Evolutionary conservation across 2,329 filamentous ascomycete genomes (phyloP), one percentile per base, ranked within the genome.

Genomic region (Graphium sp.): DNA sequence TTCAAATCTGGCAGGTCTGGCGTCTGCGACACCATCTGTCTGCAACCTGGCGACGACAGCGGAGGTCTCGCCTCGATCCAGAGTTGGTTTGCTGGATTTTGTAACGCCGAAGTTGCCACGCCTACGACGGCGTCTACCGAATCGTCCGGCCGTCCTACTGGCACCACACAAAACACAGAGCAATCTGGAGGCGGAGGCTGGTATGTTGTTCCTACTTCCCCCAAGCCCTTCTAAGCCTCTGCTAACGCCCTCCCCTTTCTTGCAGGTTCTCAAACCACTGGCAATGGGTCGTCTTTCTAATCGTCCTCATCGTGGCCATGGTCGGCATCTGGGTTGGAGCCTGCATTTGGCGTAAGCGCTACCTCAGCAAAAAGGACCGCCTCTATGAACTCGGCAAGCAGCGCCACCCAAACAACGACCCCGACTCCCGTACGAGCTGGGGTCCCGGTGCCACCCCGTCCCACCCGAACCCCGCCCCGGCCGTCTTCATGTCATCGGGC

Each of bases 211-310:
- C 22, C 29, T 42, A 37, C 40, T 20, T 5, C 8, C 4, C 10
- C 12, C 6, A 19, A 24, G 14, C 26, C 31, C 18, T 28, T 16
- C 24, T 24, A 26, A n/a, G 12, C 12, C 24, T 21, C 11, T 12
- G 24, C 21, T 24, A 18, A 20, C 18, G 21, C 30, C 10, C 30
- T 30, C 12, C 27, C 29, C 11, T 33, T 32, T 12, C 9, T 9
- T 14, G 5, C 35, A 82, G 78, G 77, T 53, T 80, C 28, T 60
- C 64, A 6, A 62, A 57, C 17, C 80, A 87, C 49, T 82, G 69
- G 58, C 64, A 73, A 55, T 92, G 81, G 81, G 68, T 91, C 25
- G 62, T 87, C 36, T 82, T 89, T 63, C 60, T 89, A 30, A 73
- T 83, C 37, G 56, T 87, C 35, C 61, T 91, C 17, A 62, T 75